These are phyloP conservation scores for Beauveria caledonica DNA, from an alignment of 2,329 filamentous ascomycete genomes.

Conservation along the genomic window DNA sequence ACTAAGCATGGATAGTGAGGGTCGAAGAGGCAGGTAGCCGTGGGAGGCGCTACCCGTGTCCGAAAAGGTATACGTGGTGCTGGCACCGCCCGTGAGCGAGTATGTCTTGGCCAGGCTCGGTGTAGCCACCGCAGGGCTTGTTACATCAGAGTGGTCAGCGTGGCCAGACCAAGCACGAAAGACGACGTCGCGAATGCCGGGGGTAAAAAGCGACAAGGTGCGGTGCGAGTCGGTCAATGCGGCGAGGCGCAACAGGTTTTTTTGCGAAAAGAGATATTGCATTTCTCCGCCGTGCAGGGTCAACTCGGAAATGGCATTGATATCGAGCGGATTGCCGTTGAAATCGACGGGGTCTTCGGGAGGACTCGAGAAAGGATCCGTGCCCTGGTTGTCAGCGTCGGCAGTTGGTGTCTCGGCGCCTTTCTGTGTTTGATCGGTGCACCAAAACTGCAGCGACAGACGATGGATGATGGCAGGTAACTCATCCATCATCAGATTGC, in stretches of 20 bases:
- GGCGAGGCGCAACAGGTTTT: slow-evolving; percentile 78
- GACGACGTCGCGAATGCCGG: slow-evolving; percentile 80
- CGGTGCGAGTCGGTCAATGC: slow-evolving; percentile 80
- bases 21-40: slow-evolving; percentile 58
- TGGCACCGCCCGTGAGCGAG: slow-evolving; percentile 49
- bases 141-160: slow-evolving; percentile 57
- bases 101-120: slow-evolving; percentile 54
- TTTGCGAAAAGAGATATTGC: slow-evolving; percentile 89
- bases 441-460: slow-evolving; percentile 80
- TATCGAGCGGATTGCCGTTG: slow-evolving; percentile 67
- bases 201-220: slow-evolving; percentile 85
- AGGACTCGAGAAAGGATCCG: slow-evolving; percentile 75
- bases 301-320: slow-evolving; percentile 65
- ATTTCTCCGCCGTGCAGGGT: slow-evolving; percentile 75
- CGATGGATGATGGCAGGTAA: slow-evolving; percentile 93
- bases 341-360: slow-evolving; percentile 76
- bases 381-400: slow-evolving; percentile 47
- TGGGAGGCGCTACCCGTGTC: slow-evolving; percentile 57
- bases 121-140: slow-evolving; percentile 38
- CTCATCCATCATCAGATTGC: slow-evolving; percentile 96
- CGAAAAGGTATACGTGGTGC: slow-evolving; percentile 65
- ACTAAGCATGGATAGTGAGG: slow-evolving; percentile 54
- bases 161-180: slow-evolving; percentile 87
- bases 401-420: slow-evolving; percentile 42
- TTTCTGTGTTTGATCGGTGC: slow-evolving; percentile 62